Conservation (phyloP, 805 yeast genomes). For the Lachancea thermotolerans region DNA sequence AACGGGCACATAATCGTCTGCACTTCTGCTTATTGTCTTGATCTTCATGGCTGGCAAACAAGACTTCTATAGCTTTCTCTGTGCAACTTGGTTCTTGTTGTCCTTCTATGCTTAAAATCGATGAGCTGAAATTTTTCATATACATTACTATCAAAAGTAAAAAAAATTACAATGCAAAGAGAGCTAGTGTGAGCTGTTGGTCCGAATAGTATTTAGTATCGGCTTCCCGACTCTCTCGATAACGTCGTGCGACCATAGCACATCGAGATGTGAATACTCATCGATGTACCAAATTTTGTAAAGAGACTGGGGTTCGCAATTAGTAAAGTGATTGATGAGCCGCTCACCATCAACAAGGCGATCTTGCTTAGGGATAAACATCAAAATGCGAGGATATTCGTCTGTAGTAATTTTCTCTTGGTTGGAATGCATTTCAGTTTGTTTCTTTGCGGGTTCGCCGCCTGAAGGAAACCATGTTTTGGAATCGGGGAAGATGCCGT, state of each 20-base stretch:
- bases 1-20: slow-evolving; percentile 90
- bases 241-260: slow-evolving; percentile 83
- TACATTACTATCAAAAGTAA: not conserved
- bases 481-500: slow-evolving; percentile 44
- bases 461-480: slow-evolving; percentile 46
- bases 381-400: slow-evolving; percentile 50
- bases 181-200: not conserved
- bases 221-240: slow-evolving; percentile 55
- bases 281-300: slow-evolving; percentile 38
- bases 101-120: not conserved
- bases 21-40: slow-evolving; percentile 80
- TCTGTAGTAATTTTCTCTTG: slow-evolving; percentile 31
- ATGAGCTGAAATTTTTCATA: slow-evolving; percentile 9
- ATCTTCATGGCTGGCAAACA: slow-evolving; percentile 47
- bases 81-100: not conserved
- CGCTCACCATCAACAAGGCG: slow-evolving; percentile 68
- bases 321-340: slow-evolving; percentile 56
- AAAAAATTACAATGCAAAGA: not conserved
- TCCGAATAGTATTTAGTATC: slow-evolving; percentile 28
- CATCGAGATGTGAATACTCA: slow-evolving; percentile 81
- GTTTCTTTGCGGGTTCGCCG: slow-evolving; percentile 9
- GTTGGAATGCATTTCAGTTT: slow-evolving; percentile 20
- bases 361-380: slow-evolving; percentile 70
- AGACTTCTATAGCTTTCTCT: no score
- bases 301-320: slow-evolving; percentile 41